These are phyloP conservation scores for Orychophragmus violaceus DNA, from an alignment of 345 rosid species.

Conservation along the genomic window DNA sequence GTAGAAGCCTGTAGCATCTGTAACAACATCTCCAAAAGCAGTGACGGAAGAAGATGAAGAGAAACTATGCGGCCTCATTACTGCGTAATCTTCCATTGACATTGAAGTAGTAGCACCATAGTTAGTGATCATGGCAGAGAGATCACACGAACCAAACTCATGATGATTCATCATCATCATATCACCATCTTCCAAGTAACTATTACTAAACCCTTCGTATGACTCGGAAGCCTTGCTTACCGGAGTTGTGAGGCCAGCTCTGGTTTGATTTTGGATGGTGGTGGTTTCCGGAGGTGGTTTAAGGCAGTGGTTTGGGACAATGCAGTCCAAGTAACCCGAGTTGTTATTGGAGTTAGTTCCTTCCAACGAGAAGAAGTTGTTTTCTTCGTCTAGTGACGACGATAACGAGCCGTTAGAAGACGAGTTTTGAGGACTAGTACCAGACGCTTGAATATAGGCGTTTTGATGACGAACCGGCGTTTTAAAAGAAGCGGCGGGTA, in stretches of 20 bases:
- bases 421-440: slow-evolving; percentile 31
- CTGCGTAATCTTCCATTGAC: slow-evolving; percentile 24
- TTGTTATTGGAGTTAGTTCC: slow-evolving; percentile 27
- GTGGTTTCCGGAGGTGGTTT: slow-evolving; percentile 51
- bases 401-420: slow-evolving; percentile 32
- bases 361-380: slow-evolving; percentile 37
- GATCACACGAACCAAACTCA: slow-evolving; percentile 47
- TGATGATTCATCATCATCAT: no score
- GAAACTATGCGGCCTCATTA: slow-evolving; percentile 30
- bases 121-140: slow-evolving; percentile 46
- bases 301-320: slow-evolving; percentile 87
- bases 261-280: not conserved
- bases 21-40: slow-evolving; percentile 41
- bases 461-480: slow-evolving; percentile 18
- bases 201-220: slow-evolving; percentile 21
- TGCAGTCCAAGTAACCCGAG: slow-evolving; percentile 88
- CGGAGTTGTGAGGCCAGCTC: slow-evolving; percentile 10
- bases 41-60: slow-evolving; percentile 24
- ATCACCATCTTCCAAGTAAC: slow-evolving; percentile 20
- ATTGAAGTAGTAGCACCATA: slow-evolving; percentile 23
- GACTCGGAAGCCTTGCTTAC: slow-evolving; percentile 15
- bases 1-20: slow-evolving; percentile 33
- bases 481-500: slow-evolving; percentile 18
- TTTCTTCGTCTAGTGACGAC: slow-evolving; percentile 37
- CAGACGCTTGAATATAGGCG: slow-evolving; percentile 22